phyloP scores from a whole-genome alignment of 768 basidiomycete genomes.

The Boletus sp. region DNA sequence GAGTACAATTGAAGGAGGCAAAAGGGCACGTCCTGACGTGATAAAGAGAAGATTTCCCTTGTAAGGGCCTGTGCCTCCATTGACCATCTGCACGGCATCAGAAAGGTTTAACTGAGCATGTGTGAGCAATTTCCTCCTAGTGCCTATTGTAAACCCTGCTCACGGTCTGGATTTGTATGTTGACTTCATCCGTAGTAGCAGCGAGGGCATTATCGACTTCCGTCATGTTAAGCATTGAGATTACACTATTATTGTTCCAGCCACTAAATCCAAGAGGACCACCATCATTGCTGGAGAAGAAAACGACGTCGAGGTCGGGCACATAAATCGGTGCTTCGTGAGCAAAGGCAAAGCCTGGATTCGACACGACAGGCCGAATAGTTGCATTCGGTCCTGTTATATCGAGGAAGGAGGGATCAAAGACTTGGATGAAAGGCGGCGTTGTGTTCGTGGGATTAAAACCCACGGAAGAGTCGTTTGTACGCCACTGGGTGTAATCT shows the following conservation, averaged over 20 bases:
- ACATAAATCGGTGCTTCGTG: constrained; percentile 77
- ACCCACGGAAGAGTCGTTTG: constrained; percentile 36
- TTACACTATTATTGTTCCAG: constrained; percentile 58
- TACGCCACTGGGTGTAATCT: constrained; percentile 30
- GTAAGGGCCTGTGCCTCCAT: constrained; percentile 67
- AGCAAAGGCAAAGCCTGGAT: constrained; percentile 64
- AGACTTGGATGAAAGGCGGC: constrained; percentile 49
- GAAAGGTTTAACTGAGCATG: constrained; percentile 51
- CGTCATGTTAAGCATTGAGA: constrained; percentile 59
- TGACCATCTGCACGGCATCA: constrained; percentile 63
- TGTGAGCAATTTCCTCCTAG: not conserved
- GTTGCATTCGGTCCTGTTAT: constrained; percentile 58
- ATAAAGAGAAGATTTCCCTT: constrained; percentile 55
- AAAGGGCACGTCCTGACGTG: constrained; percentile 60
- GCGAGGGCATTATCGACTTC: constrained; percentile 49
- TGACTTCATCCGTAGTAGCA: constrained; percentile 11
- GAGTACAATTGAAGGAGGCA: constrained; percentile 59
- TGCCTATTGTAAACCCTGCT: constrained; percentile 7
- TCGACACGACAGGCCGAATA: constrained; percentile 56
- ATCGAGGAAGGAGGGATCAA: constrained; percentile 50
- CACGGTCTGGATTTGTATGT: constrained; percentile 43
- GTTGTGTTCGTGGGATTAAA: constrained; percentile 55
- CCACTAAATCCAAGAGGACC: constrained; percentile 62
- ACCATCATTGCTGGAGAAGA: constrained; percentile 70
- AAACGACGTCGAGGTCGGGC: constrained; percentile 64